Base-by-base conservation (phyloP, 2,329 filamentous ascomycete genomes). In the Madurella fahalii region DNA sequence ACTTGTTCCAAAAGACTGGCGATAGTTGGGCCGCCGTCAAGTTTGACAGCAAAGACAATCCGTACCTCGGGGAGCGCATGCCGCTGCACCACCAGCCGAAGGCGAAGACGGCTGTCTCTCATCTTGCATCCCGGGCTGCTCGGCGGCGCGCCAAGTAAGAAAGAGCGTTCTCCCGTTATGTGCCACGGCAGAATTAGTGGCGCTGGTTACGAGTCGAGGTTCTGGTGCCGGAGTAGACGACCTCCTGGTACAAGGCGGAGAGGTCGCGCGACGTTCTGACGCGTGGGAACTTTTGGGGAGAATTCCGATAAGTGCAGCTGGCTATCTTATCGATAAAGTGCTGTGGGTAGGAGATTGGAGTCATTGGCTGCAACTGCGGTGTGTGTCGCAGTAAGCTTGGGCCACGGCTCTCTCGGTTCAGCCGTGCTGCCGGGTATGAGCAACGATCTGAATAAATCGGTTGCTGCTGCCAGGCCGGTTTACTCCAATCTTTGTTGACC, bases 1-100 rank as follows among this genome's bases (percentile, higher is more conserved):
- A 96, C 77, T 57, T 90, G 81, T 59, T 88, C 83, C 39, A 96
- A 77, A 2, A 96, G 80, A 61, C 87, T 83, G 31, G 88, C 81
- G 57, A 96, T 78, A 2, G 90, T 95, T 50, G 84, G 78, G 44
- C 85, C 78, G 13, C 77, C 74, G 50, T 77, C 72, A 62, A 76
- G 72, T 49, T 77, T 71, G 16, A 87, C 80, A 30, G 82, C 81
- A 84, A 89, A 93, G 40, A 93, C 75, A 52, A 94, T 78, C 60
- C 83, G 82, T 52, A 84, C 81, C 40, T 87, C 80, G 8, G 90
- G 90, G 20, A 94, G 77, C 42, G 79, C 82, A 70, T 93, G 83
- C 54, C 90, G 86, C 59, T 84, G 82, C 51, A 95, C 82, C 37
- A 82, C 77, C 46, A 95, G 74, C 61, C 87, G 86, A 57, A 95